phyloP scores from a whole-genome alignment of 192 early-diverging fungal genomes.

The Coemansia sp. region DNA sequence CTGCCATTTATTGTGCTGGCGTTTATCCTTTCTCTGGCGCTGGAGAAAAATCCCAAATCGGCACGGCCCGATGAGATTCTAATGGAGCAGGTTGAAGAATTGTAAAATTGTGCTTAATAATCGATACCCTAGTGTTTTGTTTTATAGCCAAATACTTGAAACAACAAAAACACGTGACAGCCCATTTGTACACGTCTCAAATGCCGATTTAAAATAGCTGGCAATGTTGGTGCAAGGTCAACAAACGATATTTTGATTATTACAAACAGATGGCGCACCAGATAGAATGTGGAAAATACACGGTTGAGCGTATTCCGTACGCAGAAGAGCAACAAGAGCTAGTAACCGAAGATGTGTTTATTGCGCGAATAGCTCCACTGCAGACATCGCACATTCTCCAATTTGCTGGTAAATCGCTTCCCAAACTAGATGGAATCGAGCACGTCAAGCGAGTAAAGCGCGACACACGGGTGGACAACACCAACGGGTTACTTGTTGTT shows the following conservation, averaged over 20 bases:
- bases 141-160: too few relatives aligned
- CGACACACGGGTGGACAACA: not conserved
- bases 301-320: conserved; percentile 26
- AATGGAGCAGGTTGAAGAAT: conserved; percentile 5
- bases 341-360: conserved; percentile 36
- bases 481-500: conserved; percentile 14
- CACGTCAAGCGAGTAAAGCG: conserved; percentile 49
- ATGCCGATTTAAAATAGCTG: not conserved
- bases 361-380: conserved; percentile 9
- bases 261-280: not conserved
- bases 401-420: conserved; percentile 19
- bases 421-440: conserved; percentile 34
- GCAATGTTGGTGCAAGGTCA: not conserved
- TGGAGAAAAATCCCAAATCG: conserved; percentile 26
- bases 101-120: conserved; percentile 2
- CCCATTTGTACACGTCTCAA: conserved; percentile 1
- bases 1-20: conserved; percentile 55
- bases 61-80: conserved; percentile 8
- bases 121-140: not conserved
- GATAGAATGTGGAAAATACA: not conserved
- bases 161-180: not conserved
- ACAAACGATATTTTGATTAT: not conserved
- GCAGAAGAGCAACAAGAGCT: conserved; percentile 40
- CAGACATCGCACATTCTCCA: conserved; percentile 23
- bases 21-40: conserved; percentile 52